These are phyloP conservation scores for Parsonsia alboflavescens DNA, from an alignment of 257 asterid genomes.

Conservation along the genomic window DNA sequence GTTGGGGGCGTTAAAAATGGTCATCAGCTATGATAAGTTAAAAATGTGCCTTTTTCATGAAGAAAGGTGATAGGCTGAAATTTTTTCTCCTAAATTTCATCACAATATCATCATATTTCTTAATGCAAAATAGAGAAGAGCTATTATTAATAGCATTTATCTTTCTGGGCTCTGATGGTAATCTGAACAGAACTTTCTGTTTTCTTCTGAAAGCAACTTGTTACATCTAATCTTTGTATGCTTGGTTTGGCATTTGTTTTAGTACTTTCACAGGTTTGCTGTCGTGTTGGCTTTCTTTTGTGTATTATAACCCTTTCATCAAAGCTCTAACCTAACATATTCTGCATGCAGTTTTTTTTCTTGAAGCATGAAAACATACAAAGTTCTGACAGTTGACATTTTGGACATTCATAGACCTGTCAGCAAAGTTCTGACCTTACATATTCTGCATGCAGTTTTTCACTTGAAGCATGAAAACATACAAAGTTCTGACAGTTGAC, in stretches of 20 bases:
- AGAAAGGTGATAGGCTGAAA: background rate
- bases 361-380: background rate
- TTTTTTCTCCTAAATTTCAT: no score
- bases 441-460: background rate
- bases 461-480: background rate
- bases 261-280: background rate
- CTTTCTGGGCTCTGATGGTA: no score
- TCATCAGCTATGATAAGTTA: background rate
- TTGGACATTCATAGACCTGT: background rate
- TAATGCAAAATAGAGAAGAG: background rate
- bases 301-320: background rate
- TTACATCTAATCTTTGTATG: no score
- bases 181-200: no score
- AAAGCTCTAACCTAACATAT: background rate
- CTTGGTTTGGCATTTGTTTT: background rate
- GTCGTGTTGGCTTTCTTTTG: background rate
- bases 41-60: background rate
- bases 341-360: background rate
- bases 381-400: background rate
- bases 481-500: background rate
- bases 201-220: no score
- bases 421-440: background rate
- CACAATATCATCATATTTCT: no score
- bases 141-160: background rate
- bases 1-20: background rate